Base-by-base conservation (phyloP, 2,329 filamentous ascomycete species). In the Aphanocladium album region DNA sequence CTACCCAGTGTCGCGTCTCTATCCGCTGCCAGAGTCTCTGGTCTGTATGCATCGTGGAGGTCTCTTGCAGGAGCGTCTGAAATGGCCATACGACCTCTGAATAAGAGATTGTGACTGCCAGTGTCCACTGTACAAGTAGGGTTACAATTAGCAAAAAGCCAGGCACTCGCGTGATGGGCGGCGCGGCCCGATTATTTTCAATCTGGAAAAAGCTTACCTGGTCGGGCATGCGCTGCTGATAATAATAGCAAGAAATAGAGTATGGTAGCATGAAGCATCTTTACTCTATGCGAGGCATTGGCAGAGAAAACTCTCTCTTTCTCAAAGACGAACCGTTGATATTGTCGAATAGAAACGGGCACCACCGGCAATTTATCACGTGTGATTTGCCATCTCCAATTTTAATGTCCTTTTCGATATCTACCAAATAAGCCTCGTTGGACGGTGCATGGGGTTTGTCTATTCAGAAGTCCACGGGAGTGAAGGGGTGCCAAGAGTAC, bases 1-100 rank as follows among this genome's bases (percentile, higher is more conserved):
- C 52, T 14, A 16, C 52, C 52, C 16, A 55, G 37, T 19, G 23
- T 43, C 23, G 37, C 52, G 37, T 55, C 52, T 19, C 37, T 43
- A 21, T 55, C 37, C 25, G 52, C 52, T 14, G 37, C 37, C 37
- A 23, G 19, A 12, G 25, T 45, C 30, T 55, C 52, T 30, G 52
- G 39, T 19, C 19, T n/a, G 37, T 55, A 55, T 37, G 52, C 37
- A 37, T 43, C 4, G 19, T 55, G 52, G 8, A 17, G n/a, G 6
- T 14, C 21, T 21, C 16, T 53, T 30, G 30, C 37, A 16, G 37
- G 5, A 9, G 5, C 16, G 23, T 55, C 39, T 12, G 52, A 27
- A 17, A 45, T 55, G 39, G 52, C 52, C 52, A 55, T 55, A 23
- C 52, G 52, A 23, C 52, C 52, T 55, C 52, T 41, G 52, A 55